Conservation (phyloP, 2,329 filamentous ascomycete genomes). For the Xenosphaeropsis pyriputrescens region DNA sequence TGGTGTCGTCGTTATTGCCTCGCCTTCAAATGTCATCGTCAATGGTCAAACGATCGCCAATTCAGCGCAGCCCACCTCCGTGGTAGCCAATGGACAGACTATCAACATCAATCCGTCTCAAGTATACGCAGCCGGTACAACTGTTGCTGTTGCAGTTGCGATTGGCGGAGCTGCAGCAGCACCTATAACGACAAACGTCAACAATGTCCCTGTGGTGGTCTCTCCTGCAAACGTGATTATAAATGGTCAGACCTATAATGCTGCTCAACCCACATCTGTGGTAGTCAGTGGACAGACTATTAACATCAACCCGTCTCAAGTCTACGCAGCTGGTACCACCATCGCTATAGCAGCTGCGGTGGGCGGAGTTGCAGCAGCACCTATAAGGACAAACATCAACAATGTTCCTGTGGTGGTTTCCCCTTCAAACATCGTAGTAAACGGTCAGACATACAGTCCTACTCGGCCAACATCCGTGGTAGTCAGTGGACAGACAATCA, state of each 20-base stretch:
- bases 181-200: no score
- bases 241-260: no score
- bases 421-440: no score
- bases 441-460: no score
- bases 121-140: not conserved
- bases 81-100: not conserved
- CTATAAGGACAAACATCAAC: no score
- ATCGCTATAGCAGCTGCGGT: not conserved
- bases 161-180: no score
- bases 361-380: not conserved
- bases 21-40: not conserved
- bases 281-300: not conserved
- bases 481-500: not conserved
- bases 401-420: no score
- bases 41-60: not conserved
- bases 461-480: not conserved
- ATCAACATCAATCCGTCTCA: not conserved
- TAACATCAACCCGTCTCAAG: not conserved
- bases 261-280: not conserved
- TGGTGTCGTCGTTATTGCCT: not conserved
- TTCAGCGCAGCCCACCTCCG: not conserved
- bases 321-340: not conserved
- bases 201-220: no score
- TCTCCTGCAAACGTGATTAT: no score
- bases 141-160: not conserved